Base-by-base conservation (phyloP, 2,329 filamentous ascomycete species). In the Sphaerostilbella broomeana region DNA sequence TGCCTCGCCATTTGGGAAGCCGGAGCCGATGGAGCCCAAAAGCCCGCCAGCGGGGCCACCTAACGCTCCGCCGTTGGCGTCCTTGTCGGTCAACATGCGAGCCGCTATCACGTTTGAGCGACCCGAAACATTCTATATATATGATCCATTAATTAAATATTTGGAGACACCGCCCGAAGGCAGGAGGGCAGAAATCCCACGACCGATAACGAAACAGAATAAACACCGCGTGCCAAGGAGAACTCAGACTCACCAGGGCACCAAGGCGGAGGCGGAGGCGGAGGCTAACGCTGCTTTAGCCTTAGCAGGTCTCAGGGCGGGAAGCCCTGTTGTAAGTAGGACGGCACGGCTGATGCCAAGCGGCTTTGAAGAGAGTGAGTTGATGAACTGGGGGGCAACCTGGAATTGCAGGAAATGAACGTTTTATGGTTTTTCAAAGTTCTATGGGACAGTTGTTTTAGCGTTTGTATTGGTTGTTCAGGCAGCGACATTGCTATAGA, bases 51-150 rank as follows among this genome's bases (percentile, higher is more conserved):
- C 49, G 1, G 58, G 58, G 3, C n/a, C n/a, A n/a, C n/a, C n/a
- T n/a, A n/a, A n/a, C n/a, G n/a, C n/a, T n/a, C n/a, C n/a, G n/a
- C 55, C 58, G 3, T 42, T 62, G 5, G 35, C 50, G 11, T 49
- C 52, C 1, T 49, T 63, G 19, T 63, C 60, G 12, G 47, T 53
- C 9, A 63, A 63, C 31, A 36, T 57, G 42, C 52, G 56, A 3
- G 50, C 42, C 19, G 46, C 45, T 4, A 43, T 30, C 22, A 22
- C 32, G 10, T 52, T 50, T 24, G 43, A 43, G 6, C 48, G 41
- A 19, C 40, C 40, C 15, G 46, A 58, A 6, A 43, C 50, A 4
- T 54, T 57, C 29, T 53, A 46, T 30, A 21, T 52, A 6, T 43
- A 51, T 7, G 49, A 56, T 15, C 35, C 52, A 2, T 21, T 56